Conservation (phyloP, 2,329 filamentous ascomycete genomes). For the Colletotrichum theobromicola region DNA sequence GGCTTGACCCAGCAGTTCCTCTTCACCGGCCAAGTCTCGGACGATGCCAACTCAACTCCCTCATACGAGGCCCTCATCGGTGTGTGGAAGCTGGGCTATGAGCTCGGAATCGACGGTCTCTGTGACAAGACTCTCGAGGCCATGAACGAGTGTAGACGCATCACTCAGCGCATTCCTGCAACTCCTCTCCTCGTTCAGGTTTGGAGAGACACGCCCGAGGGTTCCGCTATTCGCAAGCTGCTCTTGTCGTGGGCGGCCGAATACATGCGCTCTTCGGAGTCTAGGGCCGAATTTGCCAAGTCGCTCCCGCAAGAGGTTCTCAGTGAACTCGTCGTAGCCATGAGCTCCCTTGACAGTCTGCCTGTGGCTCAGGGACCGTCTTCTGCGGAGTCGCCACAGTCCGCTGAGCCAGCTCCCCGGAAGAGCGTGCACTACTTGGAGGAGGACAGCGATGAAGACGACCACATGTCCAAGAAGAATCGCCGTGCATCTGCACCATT, state of each 20-base stretch:
- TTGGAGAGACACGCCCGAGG: constrained; percentile 66
- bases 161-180: constrained; percentile 61
- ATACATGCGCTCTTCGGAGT: constrained; percentile 64
- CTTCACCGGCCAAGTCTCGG: constrained; percentile 55
- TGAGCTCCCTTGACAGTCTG: constrained; percentile 58
- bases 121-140: constrained; percentile 61
- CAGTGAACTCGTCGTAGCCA: constrained; percentile 66
- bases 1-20: constrained; percentile 60
- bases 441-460: constrained; percentile 45
- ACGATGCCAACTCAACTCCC: constrained; percentile 46
- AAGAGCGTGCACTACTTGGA: constrained; percentile 58
- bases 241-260: constrained; percentile 68
- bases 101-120: constrained; percentile 58
- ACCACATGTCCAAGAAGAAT: constrained; percentile 41
- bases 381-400: constrained; percentile 17
- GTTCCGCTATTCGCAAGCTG: constrained; percentile 62
- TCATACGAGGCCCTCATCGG: constrained; percentile 60
- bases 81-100: constrained; percentile 61
- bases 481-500: constrained; percentile 44
- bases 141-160: constrained; percentile 60
- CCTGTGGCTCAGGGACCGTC: constrained; percentile 36
- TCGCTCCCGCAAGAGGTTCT: constrained; percentile 67
- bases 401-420: constrained; percentile 29
- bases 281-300: constrained; percentile 62
- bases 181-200: constrained; percentile 64